Evolutionary conservation across 169 alveolate genomes (phyloP).

Genomic region (Plasmodium adleri): DNA sequence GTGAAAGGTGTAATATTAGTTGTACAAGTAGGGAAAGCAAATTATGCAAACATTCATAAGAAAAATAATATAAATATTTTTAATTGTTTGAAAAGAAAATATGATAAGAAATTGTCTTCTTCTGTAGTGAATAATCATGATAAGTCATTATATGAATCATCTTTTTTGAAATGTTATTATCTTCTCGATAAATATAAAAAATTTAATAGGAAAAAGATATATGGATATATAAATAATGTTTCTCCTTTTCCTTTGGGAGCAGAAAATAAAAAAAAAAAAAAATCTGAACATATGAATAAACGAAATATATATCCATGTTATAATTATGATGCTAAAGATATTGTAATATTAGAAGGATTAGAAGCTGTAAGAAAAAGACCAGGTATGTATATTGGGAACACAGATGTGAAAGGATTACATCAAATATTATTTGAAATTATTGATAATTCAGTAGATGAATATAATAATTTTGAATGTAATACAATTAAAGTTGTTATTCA

Average conservation of each 20-base stretch:
- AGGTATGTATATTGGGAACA: constrained; percentile 90
- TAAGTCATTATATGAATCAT: neutral
- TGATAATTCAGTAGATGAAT: constrained; percentile 90
- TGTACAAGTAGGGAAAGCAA: neutral
- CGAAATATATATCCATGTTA: constrained; percentile 28
- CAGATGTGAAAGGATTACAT: constrained; percentile 86
- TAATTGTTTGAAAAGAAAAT: constrained; percentile 3
- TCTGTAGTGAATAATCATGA: no score
- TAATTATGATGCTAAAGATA: constrained; percentile 83
- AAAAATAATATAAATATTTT: neutral
- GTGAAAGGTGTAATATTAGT: constrained; percentile 1
- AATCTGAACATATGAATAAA: neutral
- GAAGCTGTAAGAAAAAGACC: constrained; percentile 91
- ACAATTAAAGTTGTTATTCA: constrained; percentile 80
- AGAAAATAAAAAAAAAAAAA: neutral
- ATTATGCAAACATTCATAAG: neutral
- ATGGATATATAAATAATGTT: neutral
- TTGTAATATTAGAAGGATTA: constrained; percentile 87
- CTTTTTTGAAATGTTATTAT: neutral
- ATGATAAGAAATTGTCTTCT: neutral
- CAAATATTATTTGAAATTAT: constrained; percentile 87
- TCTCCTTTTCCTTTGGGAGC: neutral
- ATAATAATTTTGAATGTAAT: constrained; percentile 83
- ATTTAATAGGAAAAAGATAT: neutral
- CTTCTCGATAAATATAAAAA: neutral